Percentiles rank a stretch among this genome's conserved stretches.
phyloP scores from a whole-genome alignment of 805 yeast species.

The Candida takata region DNA sequence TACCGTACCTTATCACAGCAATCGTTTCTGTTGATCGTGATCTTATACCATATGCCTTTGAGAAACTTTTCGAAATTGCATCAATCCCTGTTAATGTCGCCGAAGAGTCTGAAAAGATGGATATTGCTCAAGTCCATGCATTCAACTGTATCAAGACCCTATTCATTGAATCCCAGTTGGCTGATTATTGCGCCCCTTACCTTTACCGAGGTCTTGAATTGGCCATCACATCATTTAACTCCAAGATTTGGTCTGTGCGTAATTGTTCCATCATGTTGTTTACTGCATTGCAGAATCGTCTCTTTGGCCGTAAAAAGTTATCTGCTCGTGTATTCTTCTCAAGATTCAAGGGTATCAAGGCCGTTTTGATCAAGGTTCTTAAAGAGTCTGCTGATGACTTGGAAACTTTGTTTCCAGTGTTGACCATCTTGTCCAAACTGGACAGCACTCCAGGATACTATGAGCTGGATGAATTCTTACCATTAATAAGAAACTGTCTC shows the following conservation, averaged over 20 bases:
- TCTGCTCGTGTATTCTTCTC: slow-evolving; percentile 69
- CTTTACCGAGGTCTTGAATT: slow-evolving; percentile 53
- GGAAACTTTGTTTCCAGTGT: slow-evolving; percentile 67
- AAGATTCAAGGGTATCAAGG: slow-evolving; percentile 47
- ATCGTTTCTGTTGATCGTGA: slow-evolving; percentile 43
- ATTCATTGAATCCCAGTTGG: slow-evolving; percentile 63
- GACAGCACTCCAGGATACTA: slow-evolving; percentile 51
- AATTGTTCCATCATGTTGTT: slow-evolving; percentile 93
- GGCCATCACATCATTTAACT: slow-evolving; percentile 56
- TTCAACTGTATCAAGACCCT: slow-evolving; percentile 75
- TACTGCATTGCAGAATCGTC: slow-evolving; percentile 70
- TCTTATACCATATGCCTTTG: slow-evolving; percentile 44
- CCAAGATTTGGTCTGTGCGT: slow-evolving; percentile 75
- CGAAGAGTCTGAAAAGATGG: slow-evolving; percentile 48
- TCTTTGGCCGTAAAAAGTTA: slow-evolving; percentile 58
- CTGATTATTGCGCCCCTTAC: slow-evolving; percentile 42
- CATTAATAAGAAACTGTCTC: slow-evolving; percentile 41
- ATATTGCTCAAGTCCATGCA: slow-evolving; percentile 91
- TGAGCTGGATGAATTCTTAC: slow-evolving; percentile 46
- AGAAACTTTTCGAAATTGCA: slow-evolving; percentile 48
- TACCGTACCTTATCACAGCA: slow-evolving; percentile 75
- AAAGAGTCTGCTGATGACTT: slow-evolving; percentile 30
- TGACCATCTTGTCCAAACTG: slow-evolving; percentile 64
- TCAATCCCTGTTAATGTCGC: slow-evolving; percentile 36
- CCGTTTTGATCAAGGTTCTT: slow-evolving; percentile 40